Conservation (phyloP, 2,329 filamentous ascomycete species). For the Penicillium sp. region DNA sequence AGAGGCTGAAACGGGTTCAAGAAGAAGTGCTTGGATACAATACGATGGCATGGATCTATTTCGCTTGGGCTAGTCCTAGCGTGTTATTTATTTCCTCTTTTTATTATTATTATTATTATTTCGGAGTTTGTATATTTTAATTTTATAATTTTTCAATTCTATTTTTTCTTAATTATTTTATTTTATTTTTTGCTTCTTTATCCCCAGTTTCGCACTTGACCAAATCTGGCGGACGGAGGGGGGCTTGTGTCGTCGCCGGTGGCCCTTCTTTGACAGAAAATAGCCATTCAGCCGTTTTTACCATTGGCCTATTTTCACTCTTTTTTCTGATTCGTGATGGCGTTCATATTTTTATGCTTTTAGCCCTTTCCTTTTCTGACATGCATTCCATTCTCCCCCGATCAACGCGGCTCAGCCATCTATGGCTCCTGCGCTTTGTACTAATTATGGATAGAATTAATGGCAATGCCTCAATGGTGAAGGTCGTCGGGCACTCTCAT, state of each 20-base stretch:
- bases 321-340: background rate
- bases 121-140: no score
- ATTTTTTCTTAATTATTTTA: conserved; percentile 12
- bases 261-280: background rate
- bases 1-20: conserved; percentile 32
- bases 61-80: conserved; percentile 9
- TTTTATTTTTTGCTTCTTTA: conserved; percentile 2
- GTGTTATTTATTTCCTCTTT: conserved; percentile 1
- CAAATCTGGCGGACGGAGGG: background rate
- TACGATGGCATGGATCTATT: conserved; percentile 19
- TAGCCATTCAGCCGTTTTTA: background rate
- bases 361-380: background rate
- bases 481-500: background rate
- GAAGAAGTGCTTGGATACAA: conserved; percentile 21
- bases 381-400: background rate
- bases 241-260: background rate
- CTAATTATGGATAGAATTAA: conserved; percentile 21
- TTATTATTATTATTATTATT: conserved; percentile 5
- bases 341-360: conserved; percentile 6
- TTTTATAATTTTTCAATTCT: conserved; percentile 13
- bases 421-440: conserved; percentile 26
- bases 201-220: background rate
- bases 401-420: background rate
- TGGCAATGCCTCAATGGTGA: background rate
- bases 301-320: conserved; percentile 7